Percentiles rank a stretch among this genome's conserved stretches.
These are phyloP conservation scores for Coelastrella sp. DNA, from an alignment of 139 green algal species.

Conservation along the genomic window DNA sequence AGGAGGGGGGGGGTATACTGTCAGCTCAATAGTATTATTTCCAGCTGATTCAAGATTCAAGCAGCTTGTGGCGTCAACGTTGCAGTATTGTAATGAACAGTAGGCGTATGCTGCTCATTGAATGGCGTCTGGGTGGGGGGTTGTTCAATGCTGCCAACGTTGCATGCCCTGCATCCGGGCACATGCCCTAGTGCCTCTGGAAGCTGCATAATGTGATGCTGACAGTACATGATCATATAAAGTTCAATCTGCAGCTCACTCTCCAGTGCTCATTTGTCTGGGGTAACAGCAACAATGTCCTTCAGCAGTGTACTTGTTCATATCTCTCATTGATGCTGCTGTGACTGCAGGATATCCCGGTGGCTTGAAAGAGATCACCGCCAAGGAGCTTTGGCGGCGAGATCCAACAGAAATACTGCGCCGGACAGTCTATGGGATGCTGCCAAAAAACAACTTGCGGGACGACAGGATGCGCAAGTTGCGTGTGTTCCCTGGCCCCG, in stretches of 20 bases:
- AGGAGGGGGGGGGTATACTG: too few relatives aligned
- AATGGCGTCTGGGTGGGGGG: too few relatives aligned
- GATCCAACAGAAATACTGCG: slow-evolving; percentile 78
- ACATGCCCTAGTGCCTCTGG: too few relatives aligned
- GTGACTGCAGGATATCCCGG: slow-evolving; percentile 74
- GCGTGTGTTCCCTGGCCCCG: slow-evolving; percentile 77
- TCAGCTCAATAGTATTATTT: too few relatives aligned
- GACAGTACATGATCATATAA: not conserved
- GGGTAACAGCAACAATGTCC: not conserved
- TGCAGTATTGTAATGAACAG: too few relatives aligned
- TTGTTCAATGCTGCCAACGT: too few relatives aligned
- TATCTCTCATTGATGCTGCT: not conserved
- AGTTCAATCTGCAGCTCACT: not conserved
- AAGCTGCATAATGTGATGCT: not conserved
- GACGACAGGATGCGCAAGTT: slow-evolving; percentile 82
- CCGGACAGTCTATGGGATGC: slow-evolving; percentile 88
- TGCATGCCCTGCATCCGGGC: too few relatives aligned
- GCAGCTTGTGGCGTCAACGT: too few relatives aligned
- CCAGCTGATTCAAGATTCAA: too few relatives aligned
- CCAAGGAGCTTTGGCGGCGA: slow-evolving; percentile 63
- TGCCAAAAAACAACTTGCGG: slow-evolving; percentile 89
- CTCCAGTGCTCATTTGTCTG: not conserved
- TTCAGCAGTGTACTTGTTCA: not conserved
- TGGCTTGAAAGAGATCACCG: slow-evolving; percentile 83
- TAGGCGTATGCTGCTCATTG: too few relatives aligned